A percentile compares a stretch with the other conserved stretches of the same genome.
Evolutionary conservation across 139 green algal species (phyloP).

Genomic region (Klebsormidium nitens): DNA sequence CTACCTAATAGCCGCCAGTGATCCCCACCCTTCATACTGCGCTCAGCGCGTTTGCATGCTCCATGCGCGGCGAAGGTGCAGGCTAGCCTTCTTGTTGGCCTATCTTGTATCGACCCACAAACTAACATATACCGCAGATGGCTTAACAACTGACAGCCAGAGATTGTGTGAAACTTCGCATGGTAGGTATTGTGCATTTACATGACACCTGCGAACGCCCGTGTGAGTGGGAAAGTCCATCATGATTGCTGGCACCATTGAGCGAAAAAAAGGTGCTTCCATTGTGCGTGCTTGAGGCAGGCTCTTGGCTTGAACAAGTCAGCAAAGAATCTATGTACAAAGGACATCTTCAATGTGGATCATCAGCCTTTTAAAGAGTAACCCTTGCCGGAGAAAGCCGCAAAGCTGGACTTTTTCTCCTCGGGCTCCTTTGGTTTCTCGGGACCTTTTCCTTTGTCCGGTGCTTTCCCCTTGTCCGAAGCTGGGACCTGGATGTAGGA

Average conservation of each 20-base stretch:
- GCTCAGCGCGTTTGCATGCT: too few species aligned
- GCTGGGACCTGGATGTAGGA: neutral
- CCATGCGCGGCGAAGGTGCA: too few species aligned
- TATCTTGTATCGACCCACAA: too few species aligned
- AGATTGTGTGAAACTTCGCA: too few species aligned
- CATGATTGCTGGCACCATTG: neutral
- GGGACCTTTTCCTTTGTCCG: neutral
- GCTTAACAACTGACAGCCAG: too few species aligned
- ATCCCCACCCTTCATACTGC: too few species aligned
- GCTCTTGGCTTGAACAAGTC: neutral
- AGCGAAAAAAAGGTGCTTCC: neutral
- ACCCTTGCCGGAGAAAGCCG: slow-evolving; percentile 9
- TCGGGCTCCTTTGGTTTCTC: slow-evolving; percentile 6
- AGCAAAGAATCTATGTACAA: neutral
- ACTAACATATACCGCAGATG: too few species aligned
- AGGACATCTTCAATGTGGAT: too few species aligned
- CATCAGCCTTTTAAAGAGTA: slow-evolving; percentile 20
- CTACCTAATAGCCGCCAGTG: too few species aligned
- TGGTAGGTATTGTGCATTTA: neutral
- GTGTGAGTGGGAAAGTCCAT: neutral
- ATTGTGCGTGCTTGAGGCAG: neutral
- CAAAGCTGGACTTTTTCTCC: neutral
- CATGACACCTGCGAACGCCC: neutral
- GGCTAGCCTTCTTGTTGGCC: too few species aligned
- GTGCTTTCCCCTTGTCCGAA: neutral